Percentiles rank a stretch among this genome's conserved stretches.
These are phyloP conservation scores for Asterella californica DNA, from an alignment of 225 moss, liverwort and hornwort species.

Conservation along the genomic window DNA sequence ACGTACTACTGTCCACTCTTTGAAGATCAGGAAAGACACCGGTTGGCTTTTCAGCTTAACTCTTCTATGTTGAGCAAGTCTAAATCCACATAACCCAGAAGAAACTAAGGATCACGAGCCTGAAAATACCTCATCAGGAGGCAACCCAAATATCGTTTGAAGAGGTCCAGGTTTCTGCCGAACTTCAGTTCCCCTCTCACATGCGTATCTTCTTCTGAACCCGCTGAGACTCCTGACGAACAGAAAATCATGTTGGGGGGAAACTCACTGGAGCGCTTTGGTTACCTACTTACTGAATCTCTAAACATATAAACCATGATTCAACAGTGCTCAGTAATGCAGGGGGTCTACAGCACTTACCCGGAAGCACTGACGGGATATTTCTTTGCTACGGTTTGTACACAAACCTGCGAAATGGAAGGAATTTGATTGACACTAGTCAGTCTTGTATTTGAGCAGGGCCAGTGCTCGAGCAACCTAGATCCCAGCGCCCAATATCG, in stretches of 20 bases:
- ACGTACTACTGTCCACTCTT: background rate
- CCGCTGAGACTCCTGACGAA: conserved; percentile 58
- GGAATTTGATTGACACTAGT: background rate
- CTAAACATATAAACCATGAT: background rate
- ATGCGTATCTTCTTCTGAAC: conserved; percentile 54
- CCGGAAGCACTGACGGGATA: conserved; percentile 65
- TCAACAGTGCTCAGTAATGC: background rate
- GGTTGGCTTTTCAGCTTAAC: background rate
- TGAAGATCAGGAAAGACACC: background rate
- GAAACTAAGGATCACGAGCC: background rate
- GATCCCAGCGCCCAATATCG: background rate
- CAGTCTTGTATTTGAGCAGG: background rate
- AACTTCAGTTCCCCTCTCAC: conserved; percentile 79
- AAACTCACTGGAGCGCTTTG: background rate
- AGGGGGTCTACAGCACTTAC: conserved; percentile 33
- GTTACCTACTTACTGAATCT: background rate
- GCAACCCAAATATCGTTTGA: conserved; percentile 68
- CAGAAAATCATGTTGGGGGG: background rate
- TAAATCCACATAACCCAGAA: background rate
- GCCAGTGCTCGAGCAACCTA: background rate
- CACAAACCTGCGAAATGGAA: conserved; percentile 59
- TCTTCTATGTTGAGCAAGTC: background rate
- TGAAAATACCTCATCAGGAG: conserved; percentile 80
- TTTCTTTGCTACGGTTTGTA: conserved; percentile 71
- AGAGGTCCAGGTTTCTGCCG: conserved; percentile 91